Evolutionary conservation across 257 asterid species (phyloP).

Genomic region (Verbascum thapsus): DNA sequence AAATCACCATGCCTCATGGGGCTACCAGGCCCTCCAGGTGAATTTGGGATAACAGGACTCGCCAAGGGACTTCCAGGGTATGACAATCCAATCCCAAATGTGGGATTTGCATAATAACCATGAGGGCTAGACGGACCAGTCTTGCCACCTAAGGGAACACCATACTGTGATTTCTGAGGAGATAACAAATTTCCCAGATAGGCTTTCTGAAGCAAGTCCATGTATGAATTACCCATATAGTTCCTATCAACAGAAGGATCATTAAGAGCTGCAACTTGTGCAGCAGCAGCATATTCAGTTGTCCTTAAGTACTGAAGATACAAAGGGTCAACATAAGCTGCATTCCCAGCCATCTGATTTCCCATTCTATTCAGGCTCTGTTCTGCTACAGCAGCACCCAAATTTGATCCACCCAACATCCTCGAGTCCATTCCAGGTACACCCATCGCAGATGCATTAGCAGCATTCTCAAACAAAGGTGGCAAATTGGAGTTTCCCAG

Average conservation of each 20-base stretch:
- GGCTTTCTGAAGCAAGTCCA: slow-evolving; percentile 87
- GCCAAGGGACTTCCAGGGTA: slow-evolving; percentile 89
- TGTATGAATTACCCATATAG: slow-evolving; percentile 64
- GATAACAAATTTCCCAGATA: slow-evolving; percentile 66
- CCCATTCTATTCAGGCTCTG: slow-evolving; percentile 61
- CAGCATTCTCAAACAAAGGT: slow-evolving; percentile 93
- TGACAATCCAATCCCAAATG: slow-evolving; percentile 66
- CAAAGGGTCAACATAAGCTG: slow-evolving; percentile 67
- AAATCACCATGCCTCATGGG: slow-evolving; percentile 84
- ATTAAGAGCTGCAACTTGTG: slow-evolving; percentile 66
- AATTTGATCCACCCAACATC: slow-evolving; percentile 64
- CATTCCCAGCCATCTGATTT: slow-evolving; percentile 64
- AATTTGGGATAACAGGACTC: slow-evolving; percentile 57
- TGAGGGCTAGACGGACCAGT: slow-evolving; percentile 61
- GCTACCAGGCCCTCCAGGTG: slow-evolving; percentile 76
- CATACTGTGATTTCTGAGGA: slow-evolving; percentile 74
- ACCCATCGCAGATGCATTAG: slow-evolving; percentile 81
- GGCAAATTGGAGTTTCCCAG: slow-evolving; percentile 73
- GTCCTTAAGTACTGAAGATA: slow-evolving; percentile 80
- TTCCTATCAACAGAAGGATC: slow-evolving; percentile 72
- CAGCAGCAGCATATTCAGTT: slow-evolving; percentile 74
- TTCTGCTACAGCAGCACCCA: slow-evolving; percentile 57
- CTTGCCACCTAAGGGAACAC: slow-evolving; percentile 55
- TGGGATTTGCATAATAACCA: slow-evolving; percentile 73
- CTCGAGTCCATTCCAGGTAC: slow-evolving; percentile 79